These are phyloP conservation scores for Malus fusca DNA, from an alignment of 306 rosid species.

Conservation along the genomic window DNA sequence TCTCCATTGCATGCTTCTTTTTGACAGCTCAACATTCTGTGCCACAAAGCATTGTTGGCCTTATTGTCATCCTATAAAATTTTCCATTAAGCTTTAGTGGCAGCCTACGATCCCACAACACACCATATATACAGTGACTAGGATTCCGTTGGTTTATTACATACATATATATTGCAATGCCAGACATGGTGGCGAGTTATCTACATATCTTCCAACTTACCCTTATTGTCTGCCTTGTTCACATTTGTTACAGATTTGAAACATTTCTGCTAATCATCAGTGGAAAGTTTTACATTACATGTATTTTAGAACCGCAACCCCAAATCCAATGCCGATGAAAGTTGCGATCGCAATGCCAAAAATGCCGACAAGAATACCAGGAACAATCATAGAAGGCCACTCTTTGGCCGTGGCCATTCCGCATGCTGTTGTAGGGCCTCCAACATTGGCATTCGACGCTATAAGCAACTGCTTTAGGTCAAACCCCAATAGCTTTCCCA, in stretches of 20 bases:
- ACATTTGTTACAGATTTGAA: background rate
- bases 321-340: slow-evolving; percentile 67
- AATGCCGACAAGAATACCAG: slow-evolving; percentile 76
- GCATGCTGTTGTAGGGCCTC: slow-evolving; percentile 50
- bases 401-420: slow-evolving; percentile 68
- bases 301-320: slow-evolving; percentile 31
- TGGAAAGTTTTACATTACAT: slow-evolving; percentile 19
- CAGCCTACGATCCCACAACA: too few species aligned
- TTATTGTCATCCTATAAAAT: too few species aligned
- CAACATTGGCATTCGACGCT: slow-evolving; percentile 52
- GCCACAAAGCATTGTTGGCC: too few species aligned
- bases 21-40: too few species aligned
- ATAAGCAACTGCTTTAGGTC: slow-evolving; percentile 35
- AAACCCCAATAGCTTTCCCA: slow-evolving; percentile 38
- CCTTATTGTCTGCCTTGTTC: background rate
- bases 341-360: slow-evolving; percentile 64
- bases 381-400: slow-evolving; percentile 62
- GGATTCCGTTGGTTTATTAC: too few species aligned
- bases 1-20: too few species aligned
- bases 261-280: background rate
- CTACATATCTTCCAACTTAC: background rate
- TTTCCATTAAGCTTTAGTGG: too few species aligned
- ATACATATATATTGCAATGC: too few species aligned
- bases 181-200: background rate
- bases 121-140: background rate